Percentiles rank a stretch among this genome's conserved stretches.
Evolutionary conservation across 108 stramenopile species (phyloP).

Genomic region (Nitzschia sp.): DNA sequence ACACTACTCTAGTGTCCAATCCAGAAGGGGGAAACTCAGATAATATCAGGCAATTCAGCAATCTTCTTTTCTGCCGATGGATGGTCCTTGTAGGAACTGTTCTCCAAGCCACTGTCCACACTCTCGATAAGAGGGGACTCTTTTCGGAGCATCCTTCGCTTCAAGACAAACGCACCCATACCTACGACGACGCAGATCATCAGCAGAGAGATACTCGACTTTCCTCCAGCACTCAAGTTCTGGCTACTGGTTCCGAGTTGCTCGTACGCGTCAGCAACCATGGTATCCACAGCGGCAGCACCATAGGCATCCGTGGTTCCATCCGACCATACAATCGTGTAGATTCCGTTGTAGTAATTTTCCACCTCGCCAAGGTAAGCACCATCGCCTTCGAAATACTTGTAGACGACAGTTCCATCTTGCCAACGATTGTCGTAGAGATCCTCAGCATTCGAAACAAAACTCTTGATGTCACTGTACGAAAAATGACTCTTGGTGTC

Average conservation of each 20-base stretch:
- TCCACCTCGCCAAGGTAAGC: conserved; percentile 4
- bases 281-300: background rate
- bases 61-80: background rate
- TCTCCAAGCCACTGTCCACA: too few species aligned
- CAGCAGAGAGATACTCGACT: background rate
- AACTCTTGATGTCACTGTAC: background rate
- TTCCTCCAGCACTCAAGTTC: background rate
- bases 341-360: conserved; percentile 4
- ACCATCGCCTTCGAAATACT: conserved; percentile 3
- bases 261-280: conserved; percentile 8
- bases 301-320: background rate
- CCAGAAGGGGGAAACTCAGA: background rate
- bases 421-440: conserved; percentile 4
- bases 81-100: conserved; percentile 2
- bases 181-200: background rate
- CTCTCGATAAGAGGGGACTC: background rate
- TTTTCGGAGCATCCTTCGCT: background rate
- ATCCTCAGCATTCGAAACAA: conserved; percentile 1
- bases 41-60: background rate
- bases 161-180: conserved; percentile 1
- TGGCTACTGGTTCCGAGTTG: background rate
- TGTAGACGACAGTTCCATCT: conserved; percentile 11
- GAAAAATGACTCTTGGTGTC: background rate
- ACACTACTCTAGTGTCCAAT: too few species aligned
- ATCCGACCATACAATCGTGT: conserved; percentile 15